phyloP scores from a whole-genome alignment of 768 basidiomycete genomes.

The Kwoniella heveanensis region DNA sequence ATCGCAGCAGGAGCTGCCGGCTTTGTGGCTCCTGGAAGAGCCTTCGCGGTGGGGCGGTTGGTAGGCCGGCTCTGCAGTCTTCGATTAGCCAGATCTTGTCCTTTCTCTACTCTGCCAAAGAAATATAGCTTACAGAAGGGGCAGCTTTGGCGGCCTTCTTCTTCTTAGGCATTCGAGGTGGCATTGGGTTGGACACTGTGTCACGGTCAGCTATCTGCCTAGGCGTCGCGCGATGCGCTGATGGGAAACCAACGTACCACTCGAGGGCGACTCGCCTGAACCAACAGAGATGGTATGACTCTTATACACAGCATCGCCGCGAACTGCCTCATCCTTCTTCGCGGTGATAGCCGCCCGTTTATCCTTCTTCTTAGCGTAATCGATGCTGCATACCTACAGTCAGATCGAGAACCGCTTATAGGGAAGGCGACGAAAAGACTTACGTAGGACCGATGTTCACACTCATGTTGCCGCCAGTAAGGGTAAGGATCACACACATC shows the following conservation, averaged over 20 bases:
- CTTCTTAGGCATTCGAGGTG: constrained; percentile 87
- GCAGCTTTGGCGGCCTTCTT: constrained; percentile 66
- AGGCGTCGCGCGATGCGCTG: background rate
- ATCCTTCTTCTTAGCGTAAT: constrained; percentile 96
- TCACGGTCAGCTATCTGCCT: background rate
- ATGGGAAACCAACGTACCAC: constrained; percentile 55
- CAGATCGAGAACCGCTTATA: no score
- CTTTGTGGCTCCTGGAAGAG: constrained; percentile 60
- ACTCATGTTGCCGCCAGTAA: constrained; percentile 75
- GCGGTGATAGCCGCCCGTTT: constrained; percentile 86
- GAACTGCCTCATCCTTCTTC: constrained; percentile 81
- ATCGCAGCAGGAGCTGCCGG: constrained; percentile 68
- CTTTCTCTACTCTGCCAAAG: no score
- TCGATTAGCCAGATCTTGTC: constrained; percentile 5
- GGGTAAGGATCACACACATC: constrained; percentile 73
- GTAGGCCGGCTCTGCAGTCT: constrained; percentile 44
- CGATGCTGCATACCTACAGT: constrained; percentile 61
- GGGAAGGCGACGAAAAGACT: constrained; percentile 52
- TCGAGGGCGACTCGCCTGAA: constrained; percentile 81
- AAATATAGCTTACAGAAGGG: constrained; percentile 27
- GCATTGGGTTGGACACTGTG: constrained; percentile 71
- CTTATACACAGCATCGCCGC: constrained; percentile 83
- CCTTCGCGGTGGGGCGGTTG: constrained; percentile 57
- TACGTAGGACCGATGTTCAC: constrained; percentile 77
- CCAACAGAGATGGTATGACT: constrained; percentile 85